These are phyloP conservation scores for Dothidotthia symphoricarpi DNA, from an alignment of 2,329 filamentous ascomycete genomes.

Conservation along the genomic window DNA sequence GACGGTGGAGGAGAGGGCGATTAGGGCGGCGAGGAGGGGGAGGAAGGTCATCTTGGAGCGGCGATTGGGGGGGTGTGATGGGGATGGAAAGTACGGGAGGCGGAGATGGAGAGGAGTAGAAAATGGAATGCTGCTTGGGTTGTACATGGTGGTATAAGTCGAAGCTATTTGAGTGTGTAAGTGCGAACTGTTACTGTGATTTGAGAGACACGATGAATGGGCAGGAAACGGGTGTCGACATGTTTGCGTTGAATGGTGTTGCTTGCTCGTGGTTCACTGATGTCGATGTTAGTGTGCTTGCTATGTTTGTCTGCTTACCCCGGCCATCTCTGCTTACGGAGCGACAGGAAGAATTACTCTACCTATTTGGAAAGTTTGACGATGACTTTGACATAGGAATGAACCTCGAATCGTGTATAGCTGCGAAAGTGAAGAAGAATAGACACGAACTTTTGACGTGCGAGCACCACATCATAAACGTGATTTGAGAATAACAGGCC, in stretches of 20 bases:
- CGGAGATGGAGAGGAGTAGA: too few species aligned
- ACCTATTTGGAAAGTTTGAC: not conserved
- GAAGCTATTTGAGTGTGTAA: too few species aligned
- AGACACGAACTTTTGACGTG: too few species aligned
- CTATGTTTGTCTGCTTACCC: not conserved
- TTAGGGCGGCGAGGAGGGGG: not conserved
- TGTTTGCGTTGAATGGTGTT: slow-evolving; percentile 1
- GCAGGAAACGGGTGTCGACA: not conserved
- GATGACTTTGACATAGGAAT: not conserved
- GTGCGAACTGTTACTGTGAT: too few species aligned
- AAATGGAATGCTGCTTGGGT: too few species aligned
- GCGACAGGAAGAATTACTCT: not conserved
- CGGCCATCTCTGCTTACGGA: not conserved
- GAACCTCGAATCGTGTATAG: too few species aligned
- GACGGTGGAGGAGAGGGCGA: not conserved
- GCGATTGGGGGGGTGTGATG: too few species aligned
- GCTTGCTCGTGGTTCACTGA: not conserved
- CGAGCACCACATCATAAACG: too few species aligned
- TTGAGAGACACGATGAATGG: slow-evolving; percentile 1
- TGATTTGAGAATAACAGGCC: too few species aligned
- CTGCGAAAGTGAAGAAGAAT: too few species aligned
- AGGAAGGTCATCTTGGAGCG: not conserved
- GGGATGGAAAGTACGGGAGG: too few species aligned
- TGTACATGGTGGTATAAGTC: too few species aligned
- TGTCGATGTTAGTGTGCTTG: not conserved